phyloP scores from a whole-genome alignment of 2,329 filamentous ascomycete species.

The Calonectria henricotiae region DNA sequence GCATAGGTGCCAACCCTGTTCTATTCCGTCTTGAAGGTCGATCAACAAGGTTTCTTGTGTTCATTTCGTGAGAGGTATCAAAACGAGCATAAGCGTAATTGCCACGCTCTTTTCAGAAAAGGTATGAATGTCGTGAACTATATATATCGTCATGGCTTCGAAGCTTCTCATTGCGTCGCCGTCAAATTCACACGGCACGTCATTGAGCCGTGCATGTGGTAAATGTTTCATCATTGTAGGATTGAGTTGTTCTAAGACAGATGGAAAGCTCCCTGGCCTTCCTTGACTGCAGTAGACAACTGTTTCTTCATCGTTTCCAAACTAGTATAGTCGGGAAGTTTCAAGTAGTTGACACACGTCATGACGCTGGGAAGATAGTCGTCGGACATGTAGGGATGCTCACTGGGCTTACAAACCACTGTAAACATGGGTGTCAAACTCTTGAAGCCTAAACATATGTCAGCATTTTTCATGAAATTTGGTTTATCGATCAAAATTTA shows the following conservation, averaged over 20 bases:
- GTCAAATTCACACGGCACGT: slow-evolving; percentile 1
- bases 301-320: slow-evolving; percentile 84
- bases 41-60: slow-evolving; percentile 42
- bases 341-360: slow-evolving; percentile 99
- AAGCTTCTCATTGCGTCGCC: slow-evolving; percentile 6
- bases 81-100: slow-evolving; percentile 43
- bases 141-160: slow-evolving; percentile 25
- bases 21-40: slow-evolving; percentile 51
- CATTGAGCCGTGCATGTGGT: not conserved
- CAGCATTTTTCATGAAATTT: slow-evolving; percentile 48
- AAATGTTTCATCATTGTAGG: not conserved
- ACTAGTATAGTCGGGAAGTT: slow-evolving; percentile 93
- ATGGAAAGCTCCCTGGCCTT: slow-evolving; percentile 98
- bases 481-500: slow-evolving; percentile 64
- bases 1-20: slow-evolving; percentile 41
- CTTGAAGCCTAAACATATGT: slow-evolving; percentile 83
- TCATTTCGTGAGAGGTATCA: slow-evolving; percentile 50
- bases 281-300: slow-evolving; percentile 88
- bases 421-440: slow-evolving; percentile 98
- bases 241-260: slow-evolving; percentile 75
- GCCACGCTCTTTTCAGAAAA: slow-evolving; percentile 36
- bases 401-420: slow-evolving; percentile 98
- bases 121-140: slow-evolving; percentile 29
- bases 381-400: slow-evolving; percentile 92
- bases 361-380: slow-evolving; percentile 99